Base-by-base conservation (phyloP, 225 moss, liverwort and hornwort species). In the Polytrichum formosum region DNA sequence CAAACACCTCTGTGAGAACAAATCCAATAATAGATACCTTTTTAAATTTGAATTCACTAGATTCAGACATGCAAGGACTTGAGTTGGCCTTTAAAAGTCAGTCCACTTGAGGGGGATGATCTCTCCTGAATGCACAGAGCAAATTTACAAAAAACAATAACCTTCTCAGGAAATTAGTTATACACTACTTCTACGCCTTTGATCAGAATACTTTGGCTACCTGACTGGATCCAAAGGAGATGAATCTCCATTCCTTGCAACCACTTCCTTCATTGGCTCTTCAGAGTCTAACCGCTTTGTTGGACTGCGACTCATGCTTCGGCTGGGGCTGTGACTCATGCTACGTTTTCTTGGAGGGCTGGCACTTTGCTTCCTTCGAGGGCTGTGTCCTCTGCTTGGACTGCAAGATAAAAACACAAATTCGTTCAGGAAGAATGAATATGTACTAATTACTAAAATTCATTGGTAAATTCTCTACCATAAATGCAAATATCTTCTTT, bases 221-320 rank as follows among this genome's bases (percentile, higher is more conserved):
- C 83, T 87, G 55, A 73, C 73, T 21, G 64, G 63, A 54, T 73
- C 46, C 46, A 46, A 58, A 33, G 91, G 93, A 54, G 93, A 93
- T 21, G 83, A 78, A 63, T 93, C 88, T 58, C 95, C 88, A 76
- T 95, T 95, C 78, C 83, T 85, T 26, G 79, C 46, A 28, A 75
- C 80, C 58, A 82, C 75, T 26, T 91, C 87, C 67, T 85, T 92
- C 21, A 84, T 37, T 62, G 79, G 90, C 33, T 90, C 95, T 62
- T 86, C 83, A 69, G 86, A 93, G 37, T 79, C 80, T 60, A 82
- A 87, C 69, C 61, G 79, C 55, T 80, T 84, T 53, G 78, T 75
- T 30, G 95, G 88, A 84, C 93, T 95, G 67, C 88, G 85, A 88
- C 91, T 93, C 28, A 77, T 74, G 72, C 95, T 87, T 20, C 87